Evolutionary conservation across 176 grass and related monocot genomes (phyloP).

Genomic region (Leersia perrieri): DNA sequence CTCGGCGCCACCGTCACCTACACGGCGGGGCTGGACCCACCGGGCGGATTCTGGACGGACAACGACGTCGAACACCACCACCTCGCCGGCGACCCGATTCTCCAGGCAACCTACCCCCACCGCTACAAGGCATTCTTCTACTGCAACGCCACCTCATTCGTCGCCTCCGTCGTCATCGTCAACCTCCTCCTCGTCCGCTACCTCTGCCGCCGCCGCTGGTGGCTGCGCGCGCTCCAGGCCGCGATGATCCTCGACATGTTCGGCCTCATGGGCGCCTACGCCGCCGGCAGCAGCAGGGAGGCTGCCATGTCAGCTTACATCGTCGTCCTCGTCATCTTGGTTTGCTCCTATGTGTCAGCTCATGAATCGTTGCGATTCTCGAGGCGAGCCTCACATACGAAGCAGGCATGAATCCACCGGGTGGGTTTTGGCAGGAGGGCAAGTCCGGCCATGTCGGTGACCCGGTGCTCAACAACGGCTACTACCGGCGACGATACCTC

Average conservation of each 20-base stretch:
- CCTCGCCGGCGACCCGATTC: slow-evolving; percentile 39
- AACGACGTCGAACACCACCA: accelerated
- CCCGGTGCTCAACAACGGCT: slow-evolving; percentile 42
- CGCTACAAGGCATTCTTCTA: slow-evolving; percentile 46
- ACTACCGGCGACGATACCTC: slow-evolving; percentile 33
- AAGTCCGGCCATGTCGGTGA: neutral
- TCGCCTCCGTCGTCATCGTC: slow-evolving; percentile 45
- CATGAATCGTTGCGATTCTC: slow-evolving; percentile 37
- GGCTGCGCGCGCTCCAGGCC: slow-evolving; percentile 48
- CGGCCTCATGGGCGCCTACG: slow-evolving; percentile 46
- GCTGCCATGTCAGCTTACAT: slow-evolving; percentile 36
- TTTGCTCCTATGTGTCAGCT: slow-evolving; percentile 20
- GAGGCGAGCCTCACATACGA: slow-evolving; percentile 46
- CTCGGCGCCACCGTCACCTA: slow-evolving; percentile 42
- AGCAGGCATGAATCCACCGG: slow-evolving; percentile 40
- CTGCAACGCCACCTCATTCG: slow-evolving; percentile 42
- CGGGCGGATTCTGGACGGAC: slow-evolving; percentile 43
- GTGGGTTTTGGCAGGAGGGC: slow-evolving; percentile 45
- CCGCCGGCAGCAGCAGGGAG: slow-evolving; percentile 42
- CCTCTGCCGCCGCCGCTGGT: slow-evolving; percentile 12
- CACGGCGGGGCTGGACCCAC: slow-evolving; percentile 43
- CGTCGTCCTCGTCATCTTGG: slow-evolving; percentile 12
- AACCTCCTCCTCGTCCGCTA: slow-evolving; percentile 45
- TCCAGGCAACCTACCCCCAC: slow-evolving; percentile 14
- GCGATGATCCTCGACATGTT: slow-evolving; percentile 43